phyloP scores from a whole-genome alignment of 129 eudicot species.

The Smallanthus sonchifolius region DNA sequence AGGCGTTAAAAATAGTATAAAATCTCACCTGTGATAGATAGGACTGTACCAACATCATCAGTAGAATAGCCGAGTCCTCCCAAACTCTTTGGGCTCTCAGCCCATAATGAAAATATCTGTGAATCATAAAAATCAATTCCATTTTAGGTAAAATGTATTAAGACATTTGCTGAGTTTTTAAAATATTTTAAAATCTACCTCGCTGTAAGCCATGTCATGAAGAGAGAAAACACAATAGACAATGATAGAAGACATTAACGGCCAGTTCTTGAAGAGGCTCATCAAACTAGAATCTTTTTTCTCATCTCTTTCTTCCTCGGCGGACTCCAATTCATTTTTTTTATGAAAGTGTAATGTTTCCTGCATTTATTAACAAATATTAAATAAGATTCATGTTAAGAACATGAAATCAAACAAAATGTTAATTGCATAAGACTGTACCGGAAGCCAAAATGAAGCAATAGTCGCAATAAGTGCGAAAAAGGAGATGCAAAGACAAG shows the following conservation, averaged over 20 bases:
- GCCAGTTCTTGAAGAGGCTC: conserved; percentile 84
- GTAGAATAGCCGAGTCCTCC: conserved; percentile 77
- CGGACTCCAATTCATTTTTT: conserved; percentile 54
- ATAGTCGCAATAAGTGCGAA: conserved; percentile 54
- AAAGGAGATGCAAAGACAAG: conserved; percentile 65
- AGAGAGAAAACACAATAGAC: conserved; percentile 83
- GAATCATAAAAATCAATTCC: background rate
- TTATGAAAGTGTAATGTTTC: conserved; percentile 79
- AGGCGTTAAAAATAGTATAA: no score
- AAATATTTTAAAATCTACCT: conserved; percentile 42
- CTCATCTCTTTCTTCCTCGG: conserved; percentile 15
- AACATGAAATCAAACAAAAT: background rate
- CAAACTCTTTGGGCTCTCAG: conserved; percentile 70
- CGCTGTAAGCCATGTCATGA: conserved; percentile 85
- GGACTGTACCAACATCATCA: conserved; percentile 64
- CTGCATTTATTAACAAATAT: conserved; percentile 22
- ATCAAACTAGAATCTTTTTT: conserved; percentile 6
- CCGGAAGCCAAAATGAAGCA: conserved; percentile 75
- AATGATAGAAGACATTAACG: conserved; percentile 80
- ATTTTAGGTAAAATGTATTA: conserved; percentile 1
- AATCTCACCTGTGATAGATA: conserved; percentile 58
- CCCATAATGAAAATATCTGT: conserved; percentile 95
- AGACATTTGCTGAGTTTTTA: background rate
- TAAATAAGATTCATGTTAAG: background rate
- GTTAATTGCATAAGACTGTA: conserved; percentile 22